These are phyloP conservation scores for Ceratobasidium sp. DNA, from an alignment of 1,284 basidiomycete species.

Conservation along the genomic window DNA sequence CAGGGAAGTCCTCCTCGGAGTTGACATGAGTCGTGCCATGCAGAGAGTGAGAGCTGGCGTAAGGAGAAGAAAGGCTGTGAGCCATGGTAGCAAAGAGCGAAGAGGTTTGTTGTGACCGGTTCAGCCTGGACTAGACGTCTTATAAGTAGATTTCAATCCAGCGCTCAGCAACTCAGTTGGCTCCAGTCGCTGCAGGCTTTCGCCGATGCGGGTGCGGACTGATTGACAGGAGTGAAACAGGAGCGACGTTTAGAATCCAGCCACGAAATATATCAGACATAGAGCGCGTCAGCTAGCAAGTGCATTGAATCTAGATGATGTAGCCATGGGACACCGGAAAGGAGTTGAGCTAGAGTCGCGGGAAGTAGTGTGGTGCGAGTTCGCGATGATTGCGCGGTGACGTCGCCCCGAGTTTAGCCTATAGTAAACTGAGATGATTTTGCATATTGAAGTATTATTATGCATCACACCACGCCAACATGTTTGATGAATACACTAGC, in stretches of 20 bases:
- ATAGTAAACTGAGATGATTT: constrained; percentile 5
- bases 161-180: neutral
- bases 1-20: constrained; percentile 15
- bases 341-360: constrained; percentile 17
- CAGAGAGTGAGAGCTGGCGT: constrained; percentile 7
- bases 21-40: constrained; percentile 11
- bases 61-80: neutral
- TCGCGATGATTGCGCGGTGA: neutral
- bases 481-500: neutral
- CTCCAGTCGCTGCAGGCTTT: neutral
- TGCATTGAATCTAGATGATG: neutral
- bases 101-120: neutral
- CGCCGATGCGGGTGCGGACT: no score
- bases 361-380: neutral
- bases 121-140: constrained; percentile 1
- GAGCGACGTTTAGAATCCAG: neutral
- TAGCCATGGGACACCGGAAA: neutral
- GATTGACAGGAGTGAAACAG: constrained; percentile 2
- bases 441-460: neutral
- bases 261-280: neutral
- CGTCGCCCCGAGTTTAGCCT: neutral
- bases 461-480: neutral
- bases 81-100: neutral
- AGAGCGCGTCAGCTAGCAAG: neutral
- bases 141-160: neutral